Conservation (phyloP, 2,329 filamentous ascomycete species). For the Ophiostoma novo-ulmi region DNA sequence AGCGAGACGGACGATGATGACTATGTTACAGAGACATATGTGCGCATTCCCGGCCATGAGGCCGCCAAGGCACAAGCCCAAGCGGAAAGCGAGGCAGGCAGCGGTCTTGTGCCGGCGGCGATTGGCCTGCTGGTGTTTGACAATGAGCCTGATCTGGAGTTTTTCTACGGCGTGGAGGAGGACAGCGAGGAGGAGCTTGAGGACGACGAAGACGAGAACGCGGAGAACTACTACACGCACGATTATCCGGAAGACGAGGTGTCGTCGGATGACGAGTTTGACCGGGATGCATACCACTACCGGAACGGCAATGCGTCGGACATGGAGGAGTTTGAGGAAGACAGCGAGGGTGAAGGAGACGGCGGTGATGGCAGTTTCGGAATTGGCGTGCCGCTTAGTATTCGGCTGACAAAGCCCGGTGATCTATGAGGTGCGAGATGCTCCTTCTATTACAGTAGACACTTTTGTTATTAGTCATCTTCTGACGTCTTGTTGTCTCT, state of each 20-base stretch:
- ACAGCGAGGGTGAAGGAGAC: constrained; percentile 36
- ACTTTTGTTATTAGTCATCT: background rate
- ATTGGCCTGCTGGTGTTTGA: constrained; percentile 55
- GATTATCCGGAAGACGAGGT: constrained; percentile 79
- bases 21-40: constrained; percentile 61
- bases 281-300: constrained; percentile 51
- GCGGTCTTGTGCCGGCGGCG: constrained; percentile 38
- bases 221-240: constrained; percentile 72
- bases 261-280: constrained; percentile 63
- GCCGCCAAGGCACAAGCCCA: constrained; percentile 37
- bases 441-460: background rate
- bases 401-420: constrained; percentile 7
- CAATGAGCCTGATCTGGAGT: constrained; percentile 52
- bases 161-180: constrained; percentile 57
- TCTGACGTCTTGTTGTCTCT: background rate
- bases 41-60: constrained; percentile 49
- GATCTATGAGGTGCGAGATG: background rate
- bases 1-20: constrained; percentile 48
- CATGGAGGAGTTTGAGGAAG: constrained; percentile 49
- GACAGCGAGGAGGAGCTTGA: constrained; percentile 57
- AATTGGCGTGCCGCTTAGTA: constrained; percentile 27
- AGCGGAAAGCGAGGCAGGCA: constrained; percentile 32
- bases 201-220: constrained; percentile 63
- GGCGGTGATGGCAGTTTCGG: constrained; percentile 11
- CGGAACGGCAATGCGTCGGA: constrained; percentile 51